Evolutionary conservation across 805 yeast genomes (phyloP).

Genomic region (Ogataea siamensis): DNA sequence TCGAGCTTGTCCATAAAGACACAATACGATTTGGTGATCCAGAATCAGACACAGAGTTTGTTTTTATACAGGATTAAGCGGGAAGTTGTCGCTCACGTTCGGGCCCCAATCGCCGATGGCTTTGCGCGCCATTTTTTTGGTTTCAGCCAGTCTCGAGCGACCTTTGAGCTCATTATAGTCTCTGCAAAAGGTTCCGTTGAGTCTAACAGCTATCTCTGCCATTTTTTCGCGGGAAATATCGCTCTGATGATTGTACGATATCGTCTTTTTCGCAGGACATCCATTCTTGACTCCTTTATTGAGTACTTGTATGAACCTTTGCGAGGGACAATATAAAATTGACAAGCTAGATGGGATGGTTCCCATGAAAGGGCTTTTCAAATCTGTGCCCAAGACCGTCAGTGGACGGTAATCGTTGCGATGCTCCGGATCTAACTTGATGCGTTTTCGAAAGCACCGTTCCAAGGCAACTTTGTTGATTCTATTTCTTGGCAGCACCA

Average conservation of each 20-base stretch:
- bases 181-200: not conserved
- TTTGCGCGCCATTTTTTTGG: conserved; percentile 3
- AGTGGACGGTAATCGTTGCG: conserved; percentile 6
- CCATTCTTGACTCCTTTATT: conserved; percentile 66
- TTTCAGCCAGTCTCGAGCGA: not conserved
- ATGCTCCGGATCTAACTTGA: conserved; percentile 4
- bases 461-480: conserved; percentile 31
- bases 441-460: conserved; percentile 41
- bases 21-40: conserved; percentile 28
- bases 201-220: not conserved
- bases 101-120: conserved; percentile 10
- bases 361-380: conserved; percentile 4
- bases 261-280: conserved; percentile 18
- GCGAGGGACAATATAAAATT: conserved; percentile 28
- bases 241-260: conserved; percentile 3
- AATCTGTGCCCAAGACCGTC: conserved; percentile 18
- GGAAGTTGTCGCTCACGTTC: conserved; percentile 4
- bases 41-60: conserved; percentile 25
- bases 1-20: conserved; percentile 29
- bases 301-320: conserved; percentile 37
- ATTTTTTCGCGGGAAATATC: conserved; percentile 4
- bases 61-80: conserved; percentile 18
- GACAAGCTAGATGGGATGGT: conserved; percentile 22
- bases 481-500: conserved; percentile 45
- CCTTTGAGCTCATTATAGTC: conserved; percentile 3